A percentile compares a stretch with the other conserved stretches of the same genome.
phyloP scores from a whole-genome alignment of 2,329 filamentous ascomycete species.

The Daldinia sp. region DNA sequence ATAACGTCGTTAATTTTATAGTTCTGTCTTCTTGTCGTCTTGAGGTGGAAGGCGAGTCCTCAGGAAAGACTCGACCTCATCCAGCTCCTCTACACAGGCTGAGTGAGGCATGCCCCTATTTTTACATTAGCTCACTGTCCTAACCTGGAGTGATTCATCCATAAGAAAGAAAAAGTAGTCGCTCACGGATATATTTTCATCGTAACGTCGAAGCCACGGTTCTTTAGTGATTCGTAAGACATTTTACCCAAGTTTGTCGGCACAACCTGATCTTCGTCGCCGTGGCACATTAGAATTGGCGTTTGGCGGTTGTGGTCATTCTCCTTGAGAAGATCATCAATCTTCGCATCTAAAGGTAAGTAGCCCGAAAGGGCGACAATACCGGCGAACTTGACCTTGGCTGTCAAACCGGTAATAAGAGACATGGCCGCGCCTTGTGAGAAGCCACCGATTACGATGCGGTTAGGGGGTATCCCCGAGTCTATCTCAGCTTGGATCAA shows the following conservation, averaged over 20 bases:
- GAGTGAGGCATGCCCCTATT: constrained; percentile 78
- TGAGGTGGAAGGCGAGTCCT: constrained; percentile 59
- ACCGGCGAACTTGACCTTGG: constrained; percentile 80
- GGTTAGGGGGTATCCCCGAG: constrained; percentile 81
- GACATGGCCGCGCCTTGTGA: constrained; percentile 90
- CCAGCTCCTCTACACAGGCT: constrained; percentile 81
- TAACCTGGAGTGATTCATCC: neutral
- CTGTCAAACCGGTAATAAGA: constrained; percentile 82
- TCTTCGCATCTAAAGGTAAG: constrained; percentile 75
- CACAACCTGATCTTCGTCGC: constrained; percentile 81
- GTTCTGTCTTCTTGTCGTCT: constrained; percentile 56
- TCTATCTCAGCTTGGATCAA: constrained; percentile 86
- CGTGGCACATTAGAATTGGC: constrained; percentile 90
- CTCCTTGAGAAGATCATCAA: constrained; percentile 67
- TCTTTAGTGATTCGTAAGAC: constrained; percentile 75
- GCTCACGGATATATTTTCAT: constrained; percentile 81
- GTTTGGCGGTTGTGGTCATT: constrained; percentile 77
- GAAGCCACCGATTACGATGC: constrained; percentile 89
- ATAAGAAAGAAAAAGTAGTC: neutral
- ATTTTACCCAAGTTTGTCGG: constrained; percentile 74
- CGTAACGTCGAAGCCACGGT: constrained; percentile 77
- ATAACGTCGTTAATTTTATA: constrained; percentile 41
- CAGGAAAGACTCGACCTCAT: constrained; percentile 78
- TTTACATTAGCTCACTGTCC: constrained; percentile 13
- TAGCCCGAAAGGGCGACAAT: constrained; percentile 89